phyloP scores from a whole-genome alignment of 352 stramenopile genomes.

The Phytophthora kernoviae region DNA sequence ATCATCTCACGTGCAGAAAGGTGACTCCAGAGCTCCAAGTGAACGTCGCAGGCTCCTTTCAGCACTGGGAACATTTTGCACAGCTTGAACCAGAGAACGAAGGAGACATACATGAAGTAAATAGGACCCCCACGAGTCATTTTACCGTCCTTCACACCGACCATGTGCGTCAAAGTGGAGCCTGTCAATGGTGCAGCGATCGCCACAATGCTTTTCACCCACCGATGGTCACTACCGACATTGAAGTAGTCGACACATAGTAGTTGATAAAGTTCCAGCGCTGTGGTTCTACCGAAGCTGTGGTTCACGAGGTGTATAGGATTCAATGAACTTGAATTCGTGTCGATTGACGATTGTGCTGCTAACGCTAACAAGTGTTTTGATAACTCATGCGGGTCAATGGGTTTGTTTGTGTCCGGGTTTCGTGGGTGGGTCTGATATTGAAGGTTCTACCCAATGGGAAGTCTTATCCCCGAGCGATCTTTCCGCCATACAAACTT shows the following conservation, averaged over 20 bases:
- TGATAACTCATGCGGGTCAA: too few species aligned
- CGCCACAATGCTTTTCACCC: conserved; percentile 57
- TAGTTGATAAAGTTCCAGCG: conserved; percentile 76
- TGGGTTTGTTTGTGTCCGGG: too few species aligned
- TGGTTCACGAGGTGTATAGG: conserved; percentile 74
- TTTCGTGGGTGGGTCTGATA: too few species aligned
- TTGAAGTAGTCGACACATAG: conserved; percentile 59
- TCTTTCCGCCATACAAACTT: conserved; percentile 14
- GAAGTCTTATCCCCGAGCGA: too few species aligned
- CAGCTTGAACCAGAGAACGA: conserved; percentile 44
- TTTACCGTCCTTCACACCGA: conserved; percentile 33
- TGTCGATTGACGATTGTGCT: too few species aligned
- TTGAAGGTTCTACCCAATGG: too few species aligned
- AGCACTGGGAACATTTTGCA: conserved; percentile 39
- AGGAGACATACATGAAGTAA: conserved; percentile 20
- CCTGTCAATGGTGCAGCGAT: conserved; percentile 66
- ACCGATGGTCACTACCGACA: conserved; percentile 55
- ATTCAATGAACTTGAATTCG: conserved; percentile 51
- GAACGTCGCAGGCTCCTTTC: conserved; percentile 44
- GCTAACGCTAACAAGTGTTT: too few species aligned
- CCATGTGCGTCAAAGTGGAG: conserved; percentile 44
- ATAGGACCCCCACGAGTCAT: conserved; percentile 37
- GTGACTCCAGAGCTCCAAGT: conserved; percentile 53
- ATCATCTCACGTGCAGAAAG: conserved; percentile 33
- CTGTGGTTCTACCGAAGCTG: conserved; percentile 67